Percentiles rank a stretch among this genome's conserved stretches.
phyloP scores from a whole-genome alignment of 2,329 filamentous ascomycete species.

The Ophiostoma perfectum region DNA sequence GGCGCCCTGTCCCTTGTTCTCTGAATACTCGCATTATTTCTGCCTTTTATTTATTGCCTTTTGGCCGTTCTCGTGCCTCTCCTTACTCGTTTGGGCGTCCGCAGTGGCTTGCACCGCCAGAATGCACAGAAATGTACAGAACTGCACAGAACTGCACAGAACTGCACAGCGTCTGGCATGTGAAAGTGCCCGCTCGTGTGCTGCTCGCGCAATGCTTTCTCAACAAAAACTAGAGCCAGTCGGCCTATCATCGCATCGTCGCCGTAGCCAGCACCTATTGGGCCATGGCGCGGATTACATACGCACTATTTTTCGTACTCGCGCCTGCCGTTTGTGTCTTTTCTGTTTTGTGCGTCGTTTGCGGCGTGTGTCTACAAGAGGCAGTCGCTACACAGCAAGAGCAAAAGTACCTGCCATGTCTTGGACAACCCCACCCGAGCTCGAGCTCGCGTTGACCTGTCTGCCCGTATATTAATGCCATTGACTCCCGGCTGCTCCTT shows the following conservation, averaged over 20 bases:
- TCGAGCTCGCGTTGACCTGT: background rate
- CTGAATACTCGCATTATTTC: background rate
- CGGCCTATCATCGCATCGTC: background rate
- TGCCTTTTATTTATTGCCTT: background rate
- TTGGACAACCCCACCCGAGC: slow-evolving; percentile 1
- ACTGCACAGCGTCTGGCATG: slow-evolving; percentile 19
- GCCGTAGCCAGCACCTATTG: background rate
- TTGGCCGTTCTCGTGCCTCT: slow-evolving; percentile 3
- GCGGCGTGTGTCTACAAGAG: background rate
- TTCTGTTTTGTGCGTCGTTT: background rate
- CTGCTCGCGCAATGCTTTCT: slow-evolving; percentile 13
- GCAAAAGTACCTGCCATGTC: background rate
- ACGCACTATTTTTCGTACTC: slow-evolving; percentile 5
- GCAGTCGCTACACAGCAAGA: too few species aligned
- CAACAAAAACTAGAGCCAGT: slow-evolving; percentile 23
- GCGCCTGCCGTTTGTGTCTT: background rate
- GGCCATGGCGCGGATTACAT: background rate
- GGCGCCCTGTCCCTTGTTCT: too few species aligned
- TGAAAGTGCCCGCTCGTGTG: slow-evolving; percentile 24
- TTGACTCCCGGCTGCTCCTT: slow-evolving; percentile 5
- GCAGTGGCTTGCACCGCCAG: background rate
- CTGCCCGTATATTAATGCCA: background rate
- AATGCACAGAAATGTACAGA: background rate
- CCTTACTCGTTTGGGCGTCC: slow-evolving; percentile 12
- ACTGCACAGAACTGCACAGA: background rate